phyloP scores from a whole-genome alignment of 306 rosid genomes.

The Cucurbita moschata region DNA sequence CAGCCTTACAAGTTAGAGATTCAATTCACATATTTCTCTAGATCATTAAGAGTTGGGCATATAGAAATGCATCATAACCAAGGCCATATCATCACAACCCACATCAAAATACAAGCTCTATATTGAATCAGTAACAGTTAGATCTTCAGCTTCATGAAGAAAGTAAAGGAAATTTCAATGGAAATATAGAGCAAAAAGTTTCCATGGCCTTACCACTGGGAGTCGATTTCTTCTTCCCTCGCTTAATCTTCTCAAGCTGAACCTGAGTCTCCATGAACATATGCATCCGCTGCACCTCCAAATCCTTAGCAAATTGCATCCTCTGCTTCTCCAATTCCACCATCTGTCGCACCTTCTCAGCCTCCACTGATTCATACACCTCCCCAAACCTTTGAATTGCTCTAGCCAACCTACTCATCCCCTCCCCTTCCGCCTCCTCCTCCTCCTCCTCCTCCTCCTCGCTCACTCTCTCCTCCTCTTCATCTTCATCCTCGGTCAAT shows the following conservation, averaged over 20 bases:
- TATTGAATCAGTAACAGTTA: background rate
- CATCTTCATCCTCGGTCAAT: constrained; percentile 40
- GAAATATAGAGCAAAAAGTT: background rate
- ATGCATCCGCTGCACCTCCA: constrained; percentile 84
- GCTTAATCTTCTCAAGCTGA: constrained; percentile 90
- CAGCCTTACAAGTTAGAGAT: background rate
- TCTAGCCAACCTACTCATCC: constrained; percentile 67
- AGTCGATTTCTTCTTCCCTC: constrained; percentile 65
- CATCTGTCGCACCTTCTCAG: constrained; percentile 78
- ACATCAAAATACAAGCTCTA: background rate
- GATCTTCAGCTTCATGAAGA: background rate
- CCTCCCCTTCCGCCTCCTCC: constrained; percentile 54
- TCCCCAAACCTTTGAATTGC: constrained; percentile 78
- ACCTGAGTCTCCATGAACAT: constrained; percentile 93
- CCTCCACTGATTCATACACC: constrained; percentile 78
- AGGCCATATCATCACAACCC: background rate
- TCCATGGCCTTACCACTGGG: constrained; percentile 49
- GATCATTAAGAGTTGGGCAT: background rate
- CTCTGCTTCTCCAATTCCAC: constrained; percentile 92
- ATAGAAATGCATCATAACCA: background rate
- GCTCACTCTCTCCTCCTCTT: constrained; percentile 22
- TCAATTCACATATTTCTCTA: background rate
- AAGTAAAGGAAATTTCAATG: background rate
- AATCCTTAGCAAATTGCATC: constrained; percentile 83
- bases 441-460: constrained; percentile 17